A percentile compares a stretch with the other conserved stretches of the same genome.
phyloP scores from a whole-genome alignment of 371 early-diverging fungal genomes.

The Dentiscutata heterogama region DNA sequence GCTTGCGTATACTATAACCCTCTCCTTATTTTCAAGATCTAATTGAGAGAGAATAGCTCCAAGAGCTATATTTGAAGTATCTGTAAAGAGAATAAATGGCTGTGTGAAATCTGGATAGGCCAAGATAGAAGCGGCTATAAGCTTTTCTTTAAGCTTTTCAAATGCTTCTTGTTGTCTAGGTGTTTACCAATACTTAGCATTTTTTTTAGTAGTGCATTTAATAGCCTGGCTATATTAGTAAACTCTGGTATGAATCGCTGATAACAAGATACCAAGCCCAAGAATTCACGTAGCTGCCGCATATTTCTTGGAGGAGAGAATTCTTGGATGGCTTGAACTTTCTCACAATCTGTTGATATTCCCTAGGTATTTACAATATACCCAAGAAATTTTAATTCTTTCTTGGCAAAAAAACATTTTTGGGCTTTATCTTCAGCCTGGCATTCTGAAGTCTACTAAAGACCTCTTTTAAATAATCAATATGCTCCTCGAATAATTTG shows the following conservation, averaged over 20 bases:
- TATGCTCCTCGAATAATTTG: neutral
- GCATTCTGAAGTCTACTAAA: neutral
- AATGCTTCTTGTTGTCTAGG: constrained; percentile 45
- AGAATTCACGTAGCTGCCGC: constrained; percentile 54
- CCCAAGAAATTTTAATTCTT: constrained; percentile 6
- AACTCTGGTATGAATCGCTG: constrained; percentile 55
- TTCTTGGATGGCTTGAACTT: neutral
- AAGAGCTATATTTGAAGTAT: constrained; percentile 53
- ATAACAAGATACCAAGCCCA: constrained; percentile 57
- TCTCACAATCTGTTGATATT: constrained; percentile 38
- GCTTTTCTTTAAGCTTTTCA: too few relatives aligned
- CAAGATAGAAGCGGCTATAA: constrained; percentile 47
- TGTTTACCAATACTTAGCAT: constrained; percentile 48
- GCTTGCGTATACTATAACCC: too few relatives aligned
- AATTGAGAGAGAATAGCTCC: too few relatives aligned
- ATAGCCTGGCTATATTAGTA: constrained; percentile 54
- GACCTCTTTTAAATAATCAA: constrained; percentile 19
- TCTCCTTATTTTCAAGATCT: too few relatives aligned
- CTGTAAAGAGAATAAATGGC: constrained; percentile 49
- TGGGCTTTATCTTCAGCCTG: neutral
- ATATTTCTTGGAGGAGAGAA: constrained; percentile 48
- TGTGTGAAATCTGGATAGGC: constrained; percentile 48
- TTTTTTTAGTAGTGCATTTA: constrained; percentile 55
- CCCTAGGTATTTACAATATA: constrained; percentile 12
- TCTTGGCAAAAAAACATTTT: constrained; percentile 28